Evolutionary conservation across 2,329 filamentous ascomycete species (phyloP).

Genomic region (Pyricularia pennisetigena): DNA sequence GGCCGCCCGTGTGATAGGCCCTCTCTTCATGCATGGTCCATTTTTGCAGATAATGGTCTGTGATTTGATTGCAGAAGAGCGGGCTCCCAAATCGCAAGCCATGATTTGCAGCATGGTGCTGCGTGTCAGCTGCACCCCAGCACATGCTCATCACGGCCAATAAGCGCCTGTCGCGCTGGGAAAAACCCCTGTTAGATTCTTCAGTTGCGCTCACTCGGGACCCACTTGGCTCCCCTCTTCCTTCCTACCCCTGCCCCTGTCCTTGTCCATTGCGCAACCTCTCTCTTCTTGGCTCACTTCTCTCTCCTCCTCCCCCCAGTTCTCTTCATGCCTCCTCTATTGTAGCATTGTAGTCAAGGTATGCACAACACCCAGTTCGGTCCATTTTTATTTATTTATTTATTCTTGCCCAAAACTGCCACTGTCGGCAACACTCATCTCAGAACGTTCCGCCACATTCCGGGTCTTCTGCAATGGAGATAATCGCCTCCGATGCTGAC

Average conservation of each 20-base stretch:
- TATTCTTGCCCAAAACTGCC: neutral
- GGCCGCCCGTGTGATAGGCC: neutral
- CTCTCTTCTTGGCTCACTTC: neutral
- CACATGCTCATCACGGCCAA: neutral
- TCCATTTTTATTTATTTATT: neutral
- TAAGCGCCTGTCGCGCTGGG: neutral
- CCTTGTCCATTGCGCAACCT: neutral
- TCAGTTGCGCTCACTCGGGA: neutral
- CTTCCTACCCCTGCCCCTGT: neutral
- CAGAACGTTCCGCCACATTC: neutral
- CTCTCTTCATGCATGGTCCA: neutral
- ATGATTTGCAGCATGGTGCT: constrained; percentile 1
- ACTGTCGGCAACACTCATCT: neutral
- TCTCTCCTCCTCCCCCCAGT: neutral
- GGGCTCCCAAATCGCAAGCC: neutral
- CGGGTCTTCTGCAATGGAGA: neutral
- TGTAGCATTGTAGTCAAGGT: neutral
- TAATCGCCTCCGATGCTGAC: neutral
- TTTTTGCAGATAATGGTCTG: neutral
- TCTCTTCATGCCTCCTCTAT: too few species aligned
- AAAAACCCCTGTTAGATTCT: neutral
- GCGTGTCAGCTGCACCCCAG: constrained; percentile 1
- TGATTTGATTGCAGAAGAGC: neutral
- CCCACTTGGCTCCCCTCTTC: neutral
- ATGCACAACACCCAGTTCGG: neutral